Evolutionary conservation across 495 filamentous ascomycete genomes (phyloP).

Genomic region (Cudoniella acicularis): DNA sequence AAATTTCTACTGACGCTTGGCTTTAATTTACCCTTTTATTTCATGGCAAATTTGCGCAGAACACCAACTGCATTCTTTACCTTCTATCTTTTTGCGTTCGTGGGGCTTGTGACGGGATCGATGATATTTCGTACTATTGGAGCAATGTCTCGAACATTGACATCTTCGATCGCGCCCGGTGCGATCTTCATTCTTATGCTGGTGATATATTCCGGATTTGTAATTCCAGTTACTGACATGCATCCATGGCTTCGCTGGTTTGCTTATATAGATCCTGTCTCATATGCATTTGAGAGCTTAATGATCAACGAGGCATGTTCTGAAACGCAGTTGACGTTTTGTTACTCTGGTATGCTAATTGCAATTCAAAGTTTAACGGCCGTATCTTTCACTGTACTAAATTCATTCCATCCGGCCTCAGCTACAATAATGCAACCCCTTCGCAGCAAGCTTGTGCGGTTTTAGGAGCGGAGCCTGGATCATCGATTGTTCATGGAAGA

Average conservation of each 20-base stretch:
- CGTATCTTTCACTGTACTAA: too few species aligned
- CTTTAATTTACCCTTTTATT: slow-evolving; percentile 64
- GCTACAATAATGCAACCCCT: too few species aligned
- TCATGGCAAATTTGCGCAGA: slow-evolving; percentile 49
- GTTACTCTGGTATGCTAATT: background rate
- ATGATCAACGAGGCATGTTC: slow-evolving; percentile 27
- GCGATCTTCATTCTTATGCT: slow-evolving; percentile 35
- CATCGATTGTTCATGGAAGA: too few species aligned
- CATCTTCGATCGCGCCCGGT: slow-evolving; percentile 48
- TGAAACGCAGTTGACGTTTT: slow-evolving; percentile 39
- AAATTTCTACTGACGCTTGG: slow-evolving; percentile 56
- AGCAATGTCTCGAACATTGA: slow-evolving; percentile 45
- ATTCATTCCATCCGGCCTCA: too few species aligned
- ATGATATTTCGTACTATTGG: slow-evolving; percentile 48
- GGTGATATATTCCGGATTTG: slow-evolving; percentile 32
- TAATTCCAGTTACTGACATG: slow-evolving; percentile 31
- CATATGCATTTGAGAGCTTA: slow-evolving; percentile 43
- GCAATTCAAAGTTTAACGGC: too few species aligned
- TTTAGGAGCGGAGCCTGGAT: too few species aligned
- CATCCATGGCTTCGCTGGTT: slow-evolving; percentile 27
- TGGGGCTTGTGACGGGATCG: slow-evolving; percentile 37
- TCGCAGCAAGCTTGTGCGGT: too few species aligned
- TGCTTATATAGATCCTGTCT: slow-evolving; percentile 36
- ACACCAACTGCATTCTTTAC: slow-evolving; percentile 49
- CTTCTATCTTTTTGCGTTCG: slow-evolving; percentile 41